Evolutionary conservation across 306 rosid genomes (phyloP), one percentile per base, ranked within the genome.

Genomic region (Citrullus mucosospermus): DNA sequence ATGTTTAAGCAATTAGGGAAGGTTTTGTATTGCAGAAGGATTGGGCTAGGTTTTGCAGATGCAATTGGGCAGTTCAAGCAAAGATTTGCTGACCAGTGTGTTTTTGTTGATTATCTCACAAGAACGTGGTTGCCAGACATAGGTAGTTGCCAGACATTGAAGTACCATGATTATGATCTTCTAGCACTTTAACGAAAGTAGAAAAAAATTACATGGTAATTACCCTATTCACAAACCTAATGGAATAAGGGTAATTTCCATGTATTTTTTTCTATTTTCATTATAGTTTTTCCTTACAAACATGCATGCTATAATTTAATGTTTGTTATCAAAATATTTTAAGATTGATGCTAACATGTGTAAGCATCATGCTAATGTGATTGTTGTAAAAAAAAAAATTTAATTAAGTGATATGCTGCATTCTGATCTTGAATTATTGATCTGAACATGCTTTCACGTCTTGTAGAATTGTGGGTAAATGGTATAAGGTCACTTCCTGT

Each of bases 31-130:
- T 85, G 87, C 85, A 79, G 90, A 75, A 88, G 89, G 82, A 82
- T 83, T 79, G 90, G 92, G 80, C 84, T 86, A 66, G 85, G 78
- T 86, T 79, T 87, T 69, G 75, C 78, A 84, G 93, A 83, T 80
- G 87, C 88, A 51, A 71, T 90, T 81, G 97, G 90, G 80, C 96
- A 92, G 86, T 84, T 92, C 79, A 84, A 83, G 93, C 90, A 90
- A 85, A 85, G 88, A 78, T 92, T 92, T 89, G 89, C 90, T 68
- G 97, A 92, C 84, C 97, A 92, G 69, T 76, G 85, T 84, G 84
- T 79, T 65, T 90, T 90, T 85, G 84, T 88, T 85, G 89, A 90
- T 85, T 86, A 90, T 83, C 89, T 92, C 79, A 92, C 84, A 87
- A 85, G 84, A 58, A 88, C 80, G 9, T 89, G 91, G 92, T 85